Evolutionary conservation across 2,329 filamentous ascomycete genomes (phyloP).

Genomic region (Aspergillus brunneoviolaceus): DNA sequence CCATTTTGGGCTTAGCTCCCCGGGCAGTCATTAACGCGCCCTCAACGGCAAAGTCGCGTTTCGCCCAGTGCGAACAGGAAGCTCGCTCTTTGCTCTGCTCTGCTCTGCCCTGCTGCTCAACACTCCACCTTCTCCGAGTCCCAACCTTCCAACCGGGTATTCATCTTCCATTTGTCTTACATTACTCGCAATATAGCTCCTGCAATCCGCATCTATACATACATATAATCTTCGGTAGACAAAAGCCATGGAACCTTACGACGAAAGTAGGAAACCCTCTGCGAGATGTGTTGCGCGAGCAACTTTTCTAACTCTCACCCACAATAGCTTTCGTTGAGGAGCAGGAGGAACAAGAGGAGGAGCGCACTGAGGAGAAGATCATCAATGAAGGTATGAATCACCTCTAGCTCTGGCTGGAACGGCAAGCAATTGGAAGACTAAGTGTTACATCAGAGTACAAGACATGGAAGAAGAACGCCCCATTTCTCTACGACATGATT

Average conservation of each 20-base stretch:
- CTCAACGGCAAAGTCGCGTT: conserved; percentile 26
- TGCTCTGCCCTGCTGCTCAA: conserved; percentile 6
- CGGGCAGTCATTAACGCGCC: conserved; percentile 39
- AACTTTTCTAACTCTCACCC: conserved; percentile 21
- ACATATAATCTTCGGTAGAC: neutral
- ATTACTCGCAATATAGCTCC: neutral
- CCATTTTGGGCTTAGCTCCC: conserved; percentile 25
- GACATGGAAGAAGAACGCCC: conserved; percentile 99
- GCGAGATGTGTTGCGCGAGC: conserved; percentile 11
- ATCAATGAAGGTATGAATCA: conserved; percentile 76
- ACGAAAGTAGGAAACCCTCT: conserved; percentile 31
- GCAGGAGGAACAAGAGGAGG: conserved; percentile 61
- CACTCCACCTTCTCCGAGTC: neutral
- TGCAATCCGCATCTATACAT: neutral
- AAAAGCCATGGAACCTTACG: conserved; percentile 35
- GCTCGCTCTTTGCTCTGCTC: conserved; percentile 17
- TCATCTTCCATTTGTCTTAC: neutral
- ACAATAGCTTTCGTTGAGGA: conserved; percentile 35
- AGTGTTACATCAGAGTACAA: conserved; percentile 74
- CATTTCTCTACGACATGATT: conserved; percentile 98
- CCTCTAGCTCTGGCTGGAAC: neutral
- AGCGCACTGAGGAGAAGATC: conserved; percentile 77
- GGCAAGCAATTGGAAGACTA: neutral
- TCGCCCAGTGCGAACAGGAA: conserved; percentile 17
- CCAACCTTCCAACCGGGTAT: neutral